Base-by-base conservation (phyloP, 2,329 filamentous ascomycete genomes). In the Meredithiella fracta region DNA sequence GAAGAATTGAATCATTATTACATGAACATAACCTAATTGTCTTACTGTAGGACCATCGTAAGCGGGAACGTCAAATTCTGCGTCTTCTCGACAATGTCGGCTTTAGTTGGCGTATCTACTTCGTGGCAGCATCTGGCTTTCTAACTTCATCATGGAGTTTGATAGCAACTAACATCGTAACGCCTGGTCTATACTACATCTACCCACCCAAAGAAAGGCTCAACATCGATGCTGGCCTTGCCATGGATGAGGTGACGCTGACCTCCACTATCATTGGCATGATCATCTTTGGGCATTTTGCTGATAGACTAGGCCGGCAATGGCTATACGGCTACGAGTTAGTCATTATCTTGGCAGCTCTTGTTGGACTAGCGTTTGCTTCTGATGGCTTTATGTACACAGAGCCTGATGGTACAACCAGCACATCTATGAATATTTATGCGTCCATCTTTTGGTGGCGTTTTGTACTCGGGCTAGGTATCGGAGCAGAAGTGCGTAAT, bases 91-190 rank as follows among this genome's bases (percentile, higher is more conserved):
- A 61, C 29, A 55, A 61, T 29, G 60, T 60, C 26, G 63, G 63
- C 15, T 65, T 65, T 55, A 62, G 62, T 29, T 62, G 56, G 57
- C 57, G 54, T 14, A 61, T 66, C 51, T 65, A 61, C 57, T 59
- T 60, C 17, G 64, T 63, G 7, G 63, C 61, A 3, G 60, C 61
- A 7, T 61, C 61, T 1, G 65, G 65, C 7, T 66, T 65, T 56
- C 57, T 66, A 9, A 62, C 64, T 2, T 63, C 64, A 1, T 65
- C 64, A 14, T 66, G 63, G 56, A 63, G 62, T 53, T 54, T 66
- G 1, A 64, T 66, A 56, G 60, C 64, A 15, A 64, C 60, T 4
- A 65, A 64, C 47, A 60, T 65, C 42, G 62, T 65, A 49, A 61
- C 58, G 17, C 63, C 64, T 3, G 61, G 63, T 7, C 54, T 65